Conservation (phyloP, 1,139 yeast species). For the Saccharomyces hybrid region DNA sequence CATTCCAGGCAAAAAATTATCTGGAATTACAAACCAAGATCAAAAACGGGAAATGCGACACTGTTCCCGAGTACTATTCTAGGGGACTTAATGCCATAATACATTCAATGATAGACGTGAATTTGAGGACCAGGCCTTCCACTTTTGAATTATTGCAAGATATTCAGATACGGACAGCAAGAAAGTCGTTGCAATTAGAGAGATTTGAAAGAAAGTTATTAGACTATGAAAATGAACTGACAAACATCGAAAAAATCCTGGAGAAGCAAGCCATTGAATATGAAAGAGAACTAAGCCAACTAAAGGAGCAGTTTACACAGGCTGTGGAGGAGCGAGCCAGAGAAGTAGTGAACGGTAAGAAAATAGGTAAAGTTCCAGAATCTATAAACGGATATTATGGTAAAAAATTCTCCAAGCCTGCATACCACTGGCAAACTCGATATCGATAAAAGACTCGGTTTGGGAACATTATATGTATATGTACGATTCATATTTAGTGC, state of each 20-base stretch:
- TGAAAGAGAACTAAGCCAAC: conserved; percentile 22
- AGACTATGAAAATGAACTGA: conserved; percentile 50
- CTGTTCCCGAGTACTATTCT: conserved; percentile 68
- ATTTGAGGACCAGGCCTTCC: conserved; percentile 65
- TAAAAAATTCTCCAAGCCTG: conserved; percentile 21
- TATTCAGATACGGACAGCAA: conserved; percentile 66
- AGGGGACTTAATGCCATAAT: conserved; percentile 63
- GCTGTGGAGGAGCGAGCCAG: conserved; percentile 30
- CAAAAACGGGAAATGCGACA: conserved; percentile 62
- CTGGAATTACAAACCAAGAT: conserved; percentile 74
- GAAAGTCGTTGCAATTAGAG: conserved; percentile 69
- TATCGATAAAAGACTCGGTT: conserved; percentile 11
- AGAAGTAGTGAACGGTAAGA: conserved; percentile 27
- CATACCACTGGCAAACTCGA: conserved; percentile 27
- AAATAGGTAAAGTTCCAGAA: conserved; percentile 20
- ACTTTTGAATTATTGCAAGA: conserved; percentile 70
- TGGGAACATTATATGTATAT: not conserved
- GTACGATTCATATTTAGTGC: conserved; percentile 2
- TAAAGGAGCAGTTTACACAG: conserved; percentile 24
- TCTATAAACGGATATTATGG: conserved; percentile 15
- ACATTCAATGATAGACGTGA: conserved; percentile 71
- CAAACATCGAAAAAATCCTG: conserved; percentile 41
- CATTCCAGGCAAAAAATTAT: conserved; percentile 91
- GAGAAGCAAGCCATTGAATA: conserved; percentile 31
- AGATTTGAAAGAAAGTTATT: conserved; percentile 41